Conservation (phyloP, 371 early-diverging fungal genomes). For the Rhizomucor miehei region DNA sequence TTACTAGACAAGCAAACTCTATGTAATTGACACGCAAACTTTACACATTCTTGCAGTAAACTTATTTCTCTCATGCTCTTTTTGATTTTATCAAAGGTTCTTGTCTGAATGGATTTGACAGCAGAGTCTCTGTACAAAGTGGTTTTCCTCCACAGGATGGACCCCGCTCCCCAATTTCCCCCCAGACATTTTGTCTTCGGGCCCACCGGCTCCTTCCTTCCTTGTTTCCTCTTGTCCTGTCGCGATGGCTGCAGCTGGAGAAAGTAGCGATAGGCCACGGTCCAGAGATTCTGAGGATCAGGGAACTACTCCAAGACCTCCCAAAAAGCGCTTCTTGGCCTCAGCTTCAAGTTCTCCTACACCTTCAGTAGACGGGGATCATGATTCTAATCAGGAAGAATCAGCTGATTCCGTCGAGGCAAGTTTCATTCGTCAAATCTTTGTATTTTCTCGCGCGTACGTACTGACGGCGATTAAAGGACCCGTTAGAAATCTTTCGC, state of each 20-base stretch:
- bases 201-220: too few relatives aligned
- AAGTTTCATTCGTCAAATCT: neutral
- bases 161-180: too few relatives aligned
- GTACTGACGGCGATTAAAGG: constrained; percentile 6
- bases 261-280: constrained; percentile 10
- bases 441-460: neutral
- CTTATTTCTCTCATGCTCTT: too few relatives aligned
- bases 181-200: too few relatives aligned
- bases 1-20: too few relatives aligned
- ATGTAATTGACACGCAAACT: too few relatives aligned
- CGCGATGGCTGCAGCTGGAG: constrained; percentile 16
- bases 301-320: constrained; percentile 17
- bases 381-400: constrained; percentile 16
- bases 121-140: too few relatives aligned
- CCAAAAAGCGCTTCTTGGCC: constrained; percentile 16
- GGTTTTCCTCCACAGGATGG: too few relatives aligned
- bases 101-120: too few relatives aligned
- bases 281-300: constrained; percentile 10
- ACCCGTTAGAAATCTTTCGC: constrained; percentile 17
- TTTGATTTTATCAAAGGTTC: too few relatives aligned
- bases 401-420: constrained; percentile 14
- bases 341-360: constrained; percentile 19
- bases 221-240: too few relatives aligned
- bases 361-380: constrained; percentile 9
- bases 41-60: too few relatives aligned